Evolutionary conservation across 768 basidiomycete genomes (phyloP), one percentile per base, ranked within the genome.

Genomic region (Clitopilus hobsonii): DNA sequence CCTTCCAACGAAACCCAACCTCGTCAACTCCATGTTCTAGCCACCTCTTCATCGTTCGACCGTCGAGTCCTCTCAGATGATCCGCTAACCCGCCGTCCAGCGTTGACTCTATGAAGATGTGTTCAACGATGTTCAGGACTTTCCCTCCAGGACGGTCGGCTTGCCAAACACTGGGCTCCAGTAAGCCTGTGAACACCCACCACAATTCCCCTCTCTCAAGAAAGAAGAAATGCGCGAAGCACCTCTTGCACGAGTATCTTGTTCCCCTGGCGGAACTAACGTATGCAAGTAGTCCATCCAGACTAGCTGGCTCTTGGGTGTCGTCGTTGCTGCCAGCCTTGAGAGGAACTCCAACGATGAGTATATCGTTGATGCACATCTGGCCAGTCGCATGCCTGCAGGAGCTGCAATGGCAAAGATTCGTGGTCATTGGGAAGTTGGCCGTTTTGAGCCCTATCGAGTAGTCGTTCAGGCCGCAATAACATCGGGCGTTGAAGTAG

Each of bases 21-120:
- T n/a, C n/a, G n/a, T n/a, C n/a, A n/a, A n/a, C n/a, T 36, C 4
- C 32, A 36, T 36, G 32, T n/a, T n/a, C n/a, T 11, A 36, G n/a
- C 32, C 13, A 36, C 10, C 32, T 4, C 3, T 3, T 3, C 32
- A n/a, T n/a, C n/a, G n/a, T n/a, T n/a, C n/a, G n/a, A 5, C 60
- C 57, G 14, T 55, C 49, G 7, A 63, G 49, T 5, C 22, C 29
- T n/a, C 47, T 54, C 16, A 69, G 26, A 20, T 68, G 67, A 38
- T 70, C 62, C 3, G 68, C 67, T 8, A 70, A 38, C 1, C 71
- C 71, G 0, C 71, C 71, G 54, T 72, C 69, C 18, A 67, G 27
- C 0, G 71, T 71, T 38, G 67, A 64, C 11, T 51, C 61, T 18
- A 72, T 58, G 38, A 54, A 67, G 13, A 63, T 62, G 50, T 72